Evolutionary conservation across 2,329 filamentous ascomycete genomes (phyloP).

Genomic region (Ophiocordyceps australis): DNA sequence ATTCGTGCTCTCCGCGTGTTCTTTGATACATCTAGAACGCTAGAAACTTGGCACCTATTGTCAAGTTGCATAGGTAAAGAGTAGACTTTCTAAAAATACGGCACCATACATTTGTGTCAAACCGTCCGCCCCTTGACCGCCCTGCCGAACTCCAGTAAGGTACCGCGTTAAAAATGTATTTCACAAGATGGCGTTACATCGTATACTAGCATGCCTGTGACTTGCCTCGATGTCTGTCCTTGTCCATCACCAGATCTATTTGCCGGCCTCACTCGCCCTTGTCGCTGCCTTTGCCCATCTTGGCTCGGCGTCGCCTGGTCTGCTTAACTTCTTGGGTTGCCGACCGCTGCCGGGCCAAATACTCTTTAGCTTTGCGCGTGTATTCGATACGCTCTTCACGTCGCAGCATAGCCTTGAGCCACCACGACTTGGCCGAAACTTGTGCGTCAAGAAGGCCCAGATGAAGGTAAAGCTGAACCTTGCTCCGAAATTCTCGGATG

Average conservation of each 20-base stretch:
- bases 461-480: constrained; percentile 25
- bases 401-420: constrained; percentile 34
- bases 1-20: no score
- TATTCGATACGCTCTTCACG: constrained; percentile 26
- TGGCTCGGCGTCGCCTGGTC: constrained; percentile 7
- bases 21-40: no score
- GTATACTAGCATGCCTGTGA: not conserved
- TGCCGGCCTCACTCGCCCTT: constrained; percentile 5
- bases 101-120: no score
- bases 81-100: no score
- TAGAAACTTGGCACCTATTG: no score
- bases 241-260: not conserved
- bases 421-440: constrained; percentile 35
- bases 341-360: constrained; percentile 17
- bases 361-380: constrained; percentile 24
- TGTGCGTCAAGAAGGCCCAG: constrained; percentile 33
- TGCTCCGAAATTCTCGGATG: constrained; percentile 14
- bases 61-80: no score
- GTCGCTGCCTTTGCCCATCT: constrained; percentile 9
- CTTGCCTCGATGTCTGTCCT: constrained; percentile 1
- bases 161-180: no score
- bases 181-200: no score
- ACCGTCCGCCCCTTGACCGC: no score
- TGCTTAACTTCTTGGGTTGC: constrained; percentile 12
- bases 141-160: no score